Base-by-base conservation (phyloP, 2,329 filamentous ascomycete species). In the Xylaria sp. region DNA sequence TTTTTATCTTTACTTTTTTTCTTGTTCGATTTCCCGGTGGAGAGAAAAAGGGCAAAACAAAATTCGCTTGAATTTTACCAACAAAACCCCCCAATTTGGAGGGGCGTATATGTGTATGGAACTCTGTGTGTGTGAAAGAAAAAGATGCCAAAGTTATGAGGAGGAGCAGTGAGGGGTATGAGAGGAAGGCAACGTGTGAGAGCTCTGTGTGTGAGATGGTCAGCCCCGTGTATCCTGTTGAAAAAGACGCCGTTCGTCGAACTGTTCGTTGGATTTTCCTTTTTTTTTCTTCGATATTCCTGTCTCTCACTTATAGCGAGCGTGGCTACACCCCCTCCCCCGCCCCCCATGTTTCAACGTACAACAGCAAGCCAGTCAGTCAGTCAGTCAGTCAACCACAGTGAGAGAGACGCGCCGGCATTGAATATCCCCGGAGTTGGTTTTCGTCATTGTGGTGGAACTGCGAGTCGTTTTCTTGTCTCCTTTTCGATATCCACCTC, bases 351-450 rank as follows among this genome's bases (percentile, higher is more conserved):
- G 51, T 55, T 60, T 60, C 51, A 52, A 56, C 44, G 54, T 52
- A 56, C 44, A 59, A 47, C 44, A 59, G 37, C 46, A 41, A 59
- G 47, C 37, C 45, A 59, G 37, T 48, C 44, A 59, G 47, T 40
- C 45, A 44, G 54, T 26, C 24, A 26, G 24, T 26, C 24, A 44
- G 41, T 22, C 19, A 44, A 22, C 16, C 42, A 50, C 44, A 46
- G 38, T 48, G 49, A 44, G 49, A 53, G 50, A 57, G 52, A 54
- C 44, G 50, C 54, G 53, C 56, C 54, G 56, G 50, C 52, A 60
- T 62, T 57, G 56, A n/a, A 57, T 44, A 57, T 62, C 48, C 60
- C 59, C 54, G 57, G 59, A 60, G 57, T 60, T 57, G 52, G 54
- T 52, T 56, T 52, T 48, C 59, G 54, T 57, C 52, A 55, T 26